Base-by-base conservation (phyloP, 2,329 filamentous ascomycete species). In the Parafenestella ontariensis region DNA sequence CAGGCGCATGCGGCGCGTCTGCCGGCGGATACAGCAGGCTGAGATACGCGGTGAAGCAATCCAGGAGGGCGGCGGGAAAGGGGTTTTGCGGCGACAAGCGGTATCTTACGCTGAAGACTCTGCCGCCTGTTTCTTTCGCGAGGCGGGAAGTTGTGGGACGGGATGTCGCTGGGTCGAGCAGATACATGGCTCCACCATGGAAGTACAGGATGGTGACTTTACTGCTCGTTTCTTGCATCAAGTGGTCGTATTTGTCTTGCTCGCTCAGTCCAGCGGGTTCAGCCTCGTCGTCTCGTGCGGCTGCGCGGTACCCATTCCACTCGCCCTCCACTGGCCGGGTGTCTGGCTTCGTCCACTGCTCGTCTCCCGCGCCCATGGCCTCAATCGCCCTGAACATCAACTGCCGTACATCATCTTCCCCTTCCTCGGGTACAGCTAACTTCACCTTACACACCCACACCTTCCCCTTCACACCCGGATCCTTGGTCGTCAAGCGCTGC, bases 381-480 rank as follows among this genome's bases (percentile, higher is more conserved):
- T 85, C 78, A 40, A 92, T 85, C 3, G 83, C 83, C 26, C 77
- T 76, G 58, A 86, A 77, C 23, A 92, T 68, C 1, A 82, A 79
- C 39, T 88, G 81, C n/a, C 83, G 77, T 1, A 64, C 54, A 37
- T 80, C 77, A 40, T 83, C 65, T 69, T 82, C 81, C 0, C 84
- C 79, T 0, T 82, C 81, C 0, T 84, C 79, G 0, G 88, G 89
- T 2, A 78, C 77, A 0, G 86, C 84, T 15, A 91, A 78, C 0
- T 83, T 84, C 37, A 90, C 87, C 49, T 86, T 89, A 65, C 87
- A 88, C 21, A 96, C 82, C 93, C 93, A 97, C 61, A 95, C 86
- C 40, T 84, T 85, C 3, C 92, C 92, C 70, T 91, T 92, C 69
- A 96, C 80, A 0, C 85, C 87, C 0, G 83, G 83, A 49, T 90